Conservation (phyloP, 768 basidiomycete species). For the Pulveroboletus sp. region DNA sequence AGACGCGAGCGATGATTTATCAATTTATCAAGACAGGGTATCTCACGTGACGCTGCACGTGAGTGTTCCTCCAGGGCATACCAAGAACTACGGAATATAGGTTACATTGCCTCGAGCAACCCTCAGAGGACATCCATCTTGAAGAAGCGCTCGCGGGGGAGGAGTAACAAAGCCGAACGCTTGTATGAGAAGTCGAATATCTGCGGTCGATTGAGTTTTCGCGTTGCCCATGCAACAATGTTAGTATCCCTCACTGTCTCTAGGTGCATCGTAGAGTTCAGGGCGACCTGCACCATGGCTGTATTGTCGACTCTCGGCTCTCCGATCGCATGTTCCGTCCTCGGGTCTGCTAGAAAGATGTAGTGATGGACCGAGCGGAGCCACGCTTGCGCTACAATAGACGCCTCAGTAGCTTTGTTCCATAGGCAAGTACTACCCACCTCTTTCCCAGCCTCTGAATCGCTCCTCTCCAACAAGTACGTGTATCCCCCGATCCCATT, state of each 20-base stretch:
- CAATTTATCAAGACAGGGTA: not conserved
- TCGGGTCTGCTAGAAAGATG: constrained; percentile 40
- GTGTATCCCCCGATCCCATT: constrained; percentile 38
- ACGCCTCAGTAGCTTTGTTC: not conserved
- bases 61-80: not conserved
- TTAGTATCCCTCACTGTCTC: constrained; percentile 12
- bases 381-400: constrained; percentile 15
- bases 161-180: constrained; percentile 12
- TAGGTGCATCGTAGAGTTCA: constrained; percentile 18
- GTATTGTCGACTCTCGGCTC: constrained; percentile 38
- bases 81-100: too few relatives aligned
- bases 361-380: constrained; percentile 36
- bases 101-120: too few relatives aligned
- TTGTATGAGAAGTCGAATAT: constrained; percentile 26
- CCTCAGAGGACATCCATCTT: constrained; percentile 17
- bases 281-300: constrained; percentile 24
- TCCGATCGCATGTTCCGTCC: constrained; percentile 38
- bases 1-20: not conserved
- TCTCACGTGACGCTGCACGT: constrained; percentile 3
- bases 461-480: constrained; percentile 44
- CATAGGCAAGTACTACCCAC: constrained; percentile 25
- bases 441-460: constrained; percentile 39
- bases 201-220: constrained; percentile 1
- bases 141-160: constrained; percentile 23
- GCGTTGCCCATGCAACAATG: not conserved